Conservation (phyloP, 345 rosid genomes). For the Angophora floribunda region DNA sequence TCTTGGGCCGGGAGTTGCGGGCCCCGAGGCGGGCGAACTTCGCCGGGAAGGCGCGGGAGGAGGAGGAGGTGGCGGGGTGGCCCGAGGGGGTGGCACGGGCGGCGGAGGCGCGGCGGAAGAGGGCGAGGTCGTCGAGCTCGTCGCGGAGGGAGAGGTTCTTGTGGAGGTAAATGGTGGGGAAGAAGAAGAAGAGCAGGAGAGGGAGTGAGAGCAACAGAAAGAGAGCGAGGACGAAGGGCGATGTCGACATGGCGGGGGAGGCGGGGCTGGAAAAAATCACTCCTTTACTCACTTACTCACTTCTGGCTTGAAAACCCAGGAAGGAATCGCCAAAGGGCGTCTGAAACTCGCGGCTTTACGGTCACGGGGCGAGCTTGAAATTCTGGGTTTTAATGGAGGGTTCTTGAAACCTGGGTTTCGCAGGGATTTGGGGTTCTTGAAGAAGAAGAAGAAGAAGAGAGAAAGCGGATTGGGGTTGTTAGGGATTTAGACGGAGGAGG, state of each 20-base stretch:
- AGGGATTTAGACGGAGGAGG: neutral
- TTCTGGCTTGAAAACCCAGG: neutral
- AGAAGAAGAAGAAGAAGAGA: neutral
- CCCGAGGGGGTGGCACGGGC: neutral
- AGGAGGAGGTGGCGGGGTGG: neutral
- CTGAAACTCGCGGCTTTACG: neutral
- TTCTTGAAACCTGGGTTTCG: neutral
- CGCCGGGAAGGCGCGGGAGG: neutral
- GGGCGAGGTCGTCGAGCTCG: slow-evolving; percentile 48
- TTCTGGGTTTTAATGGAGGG: neutral
- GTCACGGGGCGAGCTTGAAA: neutral
- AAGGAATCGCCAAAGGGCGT: neutral
- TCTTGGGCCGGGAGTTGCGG: slow-evolving; percentile 42
- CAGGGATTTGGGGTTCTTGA: neutral
- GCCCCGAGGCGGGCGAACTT: slow-evolving; percentile 24
- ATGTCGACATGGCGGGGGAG: slow-evolving; percentile 25
- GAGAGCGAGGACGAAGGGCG: slow-evolving; percentile 35
- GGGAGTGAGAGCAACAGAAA: slow-evolving; percentile 48
- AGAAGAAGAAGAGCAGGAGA: slow-evolving; percentile 24
- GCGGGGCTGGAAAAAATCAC: neutral
- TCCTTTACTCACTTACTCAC: neutral
- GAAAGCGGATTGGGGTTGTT: neutral
- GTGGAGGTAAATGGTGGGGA: slow-evolving; percentile 22
- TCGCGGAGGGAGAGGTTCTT: slow-evolving; percentile 17
- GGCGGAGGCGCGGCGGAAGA: slow-evolving; percentile 48